These are phyloP conservation scores for Diplodia corticola DNA, from an alignment of 2,329 filamentous ascomycete species.

Conservation along the genomic window DNA sequence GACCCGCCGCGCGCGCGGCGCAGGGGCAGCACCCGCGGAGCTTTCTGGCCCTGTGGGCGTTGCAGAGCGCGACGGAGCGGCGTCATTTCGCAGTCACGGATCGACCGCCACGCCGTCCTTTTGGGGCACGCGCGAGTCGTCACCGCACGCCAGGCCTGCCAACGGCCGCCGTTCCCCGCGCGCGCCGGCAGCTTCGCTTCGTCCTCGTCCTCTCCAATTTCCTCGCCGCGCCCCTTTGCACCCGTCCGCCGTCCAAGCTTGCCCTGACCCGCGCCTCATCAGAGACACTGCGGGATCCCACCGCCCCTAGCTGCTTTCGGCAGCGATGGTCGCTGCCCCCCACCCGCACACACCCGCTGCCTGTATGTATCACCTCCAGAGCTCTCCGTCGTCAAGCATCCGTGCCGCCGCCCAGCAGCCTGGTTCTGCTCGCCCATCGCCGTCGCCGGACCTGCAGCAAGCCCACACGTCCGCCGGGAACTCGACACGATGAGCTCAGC, in stretches of 20 bases:
- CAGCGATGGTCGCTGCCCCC: constrained; percentile 7
- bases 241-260: not conserved
- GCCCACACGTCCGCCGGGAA: not conserved
- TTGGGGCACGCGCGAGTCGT: constrained; percentile 10
- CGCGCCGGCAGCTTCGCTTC: not conserved
- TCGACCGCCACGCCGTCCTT: constrained; percentile 3
- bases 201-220: not conserved
- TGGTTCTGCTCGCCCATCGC: constrained; percentile 1
- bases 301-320: constrained; percentile 1
- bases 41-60: not conserved
- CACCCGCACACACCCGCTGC: constrained; percentile 2
- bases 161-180: constrained; percentile 5
- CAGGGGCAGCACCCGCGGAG: not conserved
- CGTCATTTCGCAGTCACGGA: constrained; percentile 11
- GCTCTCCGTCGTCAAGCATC: constrained; percentile 6
- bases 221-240: not conserved
- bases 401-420: constrained; percentile 2
- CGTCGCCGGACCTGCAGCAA: not conserved
- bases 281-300: constrained; percentile 3
- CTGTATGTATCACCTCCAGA: constrained; percentile 8
- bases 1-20: not conserved
- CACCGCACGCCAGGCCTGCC: constrained; percentile 1
- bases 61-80: constrained; percentile 2
- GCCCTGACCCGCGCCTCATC: not conserved
- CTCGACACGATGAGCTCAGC: not conserved